Base-by-base conservation (phyloP, 768 basidiomycete genomes). In the Pholiota microspora region DNA sequence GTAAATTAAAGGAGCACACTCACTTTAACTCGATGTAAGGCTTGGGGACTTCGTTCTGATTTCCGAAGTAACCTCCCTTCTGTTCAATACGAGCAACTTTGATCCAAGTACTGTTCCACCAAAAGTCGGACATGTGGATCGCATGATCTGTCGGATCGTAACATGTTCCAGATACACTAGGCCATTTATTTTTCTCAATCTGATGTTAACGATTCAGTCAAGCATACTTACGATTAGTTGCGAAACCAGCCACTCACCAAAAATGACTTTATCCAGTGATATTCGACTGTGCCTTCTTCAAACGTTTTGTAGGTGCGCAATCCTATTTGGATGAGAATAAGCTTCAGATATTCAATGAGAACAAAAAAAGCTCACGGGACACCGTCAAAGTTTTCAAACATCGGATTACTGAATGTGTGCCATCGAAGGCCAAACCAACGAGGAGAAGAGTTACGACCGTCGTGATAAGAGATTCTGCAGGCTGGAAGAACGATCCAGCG, bases 211-310 rank as follows among this genome's bases (percentile, higher is more conserved):
- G 23, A 25, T 40, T 36, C 18, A 25, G 27, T 24, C n/a, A 8
- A 40, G 34, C 10, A 40, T 16, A 8, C n/a, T 3, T 1, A 8
- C 3, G 9, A n/a, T 50, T 6, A 10, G 3, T 28, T 4, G 7
- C 8, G 4, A 21, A 38, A 18, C n/a, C n/a, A n/a, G n/a, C n/a
- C n/a, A 24, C 49, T 16, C n/a, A 50, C 49, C 49, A 50, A 25
- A n/a, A 27, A 50, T 16, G 49, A 7, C 49, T 12, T 50, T 2
- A 50, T 38, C 49, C 49, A 50, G 38, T 40, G 49, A 18, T 50
- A 50, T 50, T 50, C 49, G 15, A 50, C 36, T 10, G 49, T 50
- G 12, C 36, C 49, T 38, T 50, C 49, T 40, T 18, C 29, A 23
- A 28, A 48, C 3, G 46, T 31, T 24, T 48, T 32, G 5, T 42